These are phyloP conservation scores for Centaurea solstitialis DNA, from an alignment of 129 eudicot genomes.

Conservation along the genomic window DNA sequence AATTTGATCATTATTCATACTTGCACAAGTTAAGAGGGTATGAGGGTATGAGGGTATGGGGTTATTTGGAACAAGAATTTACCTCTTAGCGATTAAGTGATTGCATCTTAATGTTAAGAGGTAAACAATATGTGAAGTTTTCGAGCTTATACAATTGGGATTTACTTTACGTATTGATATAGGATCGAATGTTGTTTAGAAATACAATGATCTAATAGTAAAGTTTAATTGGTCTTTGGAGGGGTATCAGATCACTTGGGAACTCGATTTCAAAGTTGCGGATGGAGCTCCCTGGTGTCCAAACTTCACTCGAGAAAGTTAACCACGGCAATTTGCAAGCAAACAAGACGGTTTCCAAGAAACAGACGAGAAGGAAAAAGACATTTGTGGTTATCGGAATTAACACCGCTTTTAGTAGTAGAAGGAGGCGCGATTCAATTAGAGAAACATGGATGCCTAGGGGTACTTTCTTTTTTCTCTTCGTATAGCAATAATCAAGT, in stretches of 20 bases:
- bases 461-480: conserved; percentile 29
- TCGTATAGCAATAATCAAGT: background rate
- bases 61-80: too few relatives aligned
- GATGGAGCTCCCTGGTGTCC: conserved; percentile 46
- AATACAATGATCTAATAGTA: conserved; percentile 1
- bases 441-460: conserved; percentile 80
- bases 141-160: background rate
- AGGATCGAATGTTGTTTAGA: background rate
- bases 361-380: conserved; percentile 32
- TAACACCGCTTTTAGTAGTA: conserved; percentile 78
- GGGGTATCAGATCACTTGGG: conserved; percentile 47
- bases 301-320: conserved; percentile 24
- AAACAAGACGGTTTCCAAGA: conserved; percentile 21
- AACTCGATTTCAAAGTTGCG: conserved; percentile 46
- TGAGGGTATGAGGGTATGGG: too few relatives aligned
- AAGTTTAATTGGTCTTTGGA: conserved; percentile 12
- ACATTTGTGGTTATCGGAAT: conserved; percentile 70
- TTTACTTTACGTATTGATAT: background rate
- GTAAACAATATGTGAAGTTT: too few relatives aligned
- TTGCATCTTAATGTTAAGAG: too few relatives aligned
- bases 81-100: too few relatives aligned
- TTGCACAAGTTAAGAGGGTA: background rate
- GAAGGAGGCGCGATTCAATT: conserved; percentile 72
- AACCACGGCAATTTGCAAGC: conserved; percentile 18
- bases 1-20: background rate